A percentile compares a stretch with the other conserved stretches of the same genome.
These are phyloP conservation scores for Zymoseptoria pseudotritici DNA, from an alignment of 2,329 filamentous ascomycete species.

Conservation along the genomic window DNA sequence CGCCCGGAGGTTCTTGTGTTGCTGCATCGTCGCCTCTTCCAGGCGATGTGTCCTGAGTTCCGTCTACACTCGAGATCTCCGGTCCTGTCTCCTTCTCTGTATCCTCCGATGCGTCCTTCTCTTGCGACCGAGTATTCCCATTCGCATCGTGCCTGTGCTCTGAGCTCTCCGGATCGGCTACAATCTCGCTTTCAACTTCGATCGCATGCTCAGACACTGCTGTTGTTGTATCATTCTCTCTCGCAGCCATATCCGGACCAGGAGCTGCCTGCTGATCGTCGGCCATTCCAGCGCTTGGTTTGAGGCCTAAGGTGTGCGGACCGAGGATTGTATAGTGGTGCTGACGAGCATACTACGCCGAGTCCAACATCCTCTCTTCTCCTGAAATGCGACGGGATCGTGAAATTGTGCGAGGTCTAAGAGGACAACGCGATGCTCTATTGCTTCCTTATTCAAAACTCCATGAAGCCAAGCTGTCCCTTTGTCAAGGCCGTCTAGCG, in stretches of 20 bases:
- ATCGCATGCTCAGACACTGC: constrained; percentile 9
- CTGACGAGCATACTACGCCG: neutral
- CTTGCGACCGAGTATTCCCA: constrained; percentile 3
- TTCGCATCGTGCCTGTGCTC: constrained; percentile 1
- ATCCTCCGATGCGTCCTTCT: constrained; percentile 5
- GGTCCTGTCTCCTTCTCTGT: constrained; percentile 4
- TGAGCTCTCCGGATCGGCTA: constrained; percentile 1
- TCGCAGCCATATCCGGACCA: constrained; percentile 14
- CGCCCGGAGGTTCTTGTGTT: neutral
- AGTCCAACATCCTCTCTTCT: neutral
- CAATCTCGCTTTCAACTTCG: constrained; percentile 5
- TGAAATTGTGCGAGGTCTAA: neutral
- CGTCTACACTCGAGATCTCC: neutral
- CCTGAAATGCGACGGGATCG: no score
- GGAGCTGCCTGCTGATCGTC: constrained; percentile 19
- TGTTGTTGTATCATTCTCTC: constrained; percentile 11
- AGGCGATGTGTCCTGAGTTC: neutral
- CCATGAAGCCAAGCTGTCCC: neutral
- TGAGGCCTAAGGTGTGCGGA: neutral
- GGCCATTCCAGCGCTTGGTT: constrained; percentile 28
- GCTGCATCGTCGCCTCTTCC: neutral
- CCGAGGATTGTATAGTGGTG: neutral
- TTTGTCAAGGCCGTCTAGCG: neutral
- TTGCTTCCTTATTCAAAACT: neutral
- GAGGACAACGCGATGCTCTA: neutral